A percentile compares a stretch with the other conserved stretches of the same genome.
phyloP scores from a whole-genome alignment of 2,329 filamentous ascomycete species.

The Emmonsiellopsis sp. region DNA sequence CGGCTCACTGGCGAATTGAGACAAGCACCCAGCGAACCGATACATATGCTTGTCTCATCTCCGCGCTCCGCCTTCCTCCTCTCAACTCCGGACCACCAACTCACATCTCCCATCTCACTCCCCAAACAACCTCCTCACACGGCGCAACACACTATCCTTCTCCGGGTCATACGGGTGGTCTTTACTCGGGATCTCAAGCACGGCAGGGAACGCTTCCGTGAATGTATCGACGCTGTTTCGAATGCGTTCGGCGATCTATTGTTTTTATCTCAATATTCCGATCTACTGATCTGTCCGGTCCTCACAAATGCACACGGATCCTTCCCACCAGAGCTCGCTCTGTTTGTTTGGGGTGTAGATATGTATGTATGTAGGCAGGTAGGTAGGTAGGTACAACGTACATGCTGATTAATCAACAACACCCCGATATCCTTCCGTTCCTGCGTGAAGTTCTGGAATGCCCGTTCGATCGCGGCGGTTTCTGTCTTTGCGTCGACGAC shows the following conservation, averaged over 20 bases:
- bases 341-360: neutral
- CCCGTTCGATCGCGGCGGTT: conserved; percentile 73
- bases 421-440: conserved; percentile 96
- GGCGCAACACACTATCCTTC: conserved; percentile 92
- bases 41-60: no score
- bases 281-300: neutral
- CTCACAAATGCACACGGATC: no score
- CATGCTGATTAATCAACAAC: conserved; percentile 94
- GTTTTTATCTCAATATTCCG: neutral
- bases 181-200: conserved; percentile 96
- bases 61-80: no score
- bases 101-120: conserved; percentile 28
- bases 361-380: neutral
- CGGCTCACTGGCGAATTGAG: no score
- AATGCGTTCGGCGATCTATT: conserved; percentile 86
- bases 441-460: conserved; percentile 81
- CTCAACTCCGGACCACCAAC: no score
- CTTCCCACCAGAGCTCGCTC: neutral
- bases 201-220: conserved; percentile 87
- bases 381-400: conserved; percentile 36
- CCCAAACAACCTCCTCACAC: conserved; percentile 66
- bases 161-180: conserved; percentile 98
- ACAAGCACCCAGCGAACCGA: no score
- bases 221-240: conserved; percentile 83
- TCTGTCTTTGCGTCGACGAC: conserved; percentile 94